Conservation (phyloP, 495 filamentous ascomycete species). For the Jackrogersella multiformis region DNA sequence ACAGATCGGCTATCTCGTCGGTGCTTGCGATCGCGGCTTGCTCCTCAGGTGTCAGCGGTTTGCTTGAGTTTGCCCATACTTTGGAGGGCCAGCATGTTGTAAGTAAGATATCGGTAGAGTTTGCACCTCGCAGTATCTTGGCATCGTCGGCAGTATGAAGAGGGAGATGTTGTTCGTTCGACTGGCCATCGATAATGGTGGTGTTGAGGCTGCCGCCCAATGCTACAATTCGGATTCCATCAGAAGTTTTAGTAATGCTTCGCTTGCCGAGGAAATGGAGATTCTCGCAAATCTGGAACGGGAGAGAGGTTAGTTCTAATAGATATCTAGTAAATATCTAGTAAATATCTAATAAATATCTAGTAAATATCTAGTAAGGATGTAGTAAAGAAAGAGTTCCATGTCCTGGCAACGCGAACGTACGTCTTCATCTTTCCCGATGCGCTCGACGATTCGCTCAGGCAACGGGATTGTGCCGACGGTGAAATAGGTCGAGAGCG, state of each 20-base stretch:
- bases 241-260: slow-evolving; percentile 84
- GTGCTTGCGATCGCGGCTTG: slow-evolving; percentile 50
- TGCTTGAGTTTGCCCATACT: slow-evolving; percentile 64
- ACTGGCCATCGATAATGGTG: slow-evolving; percentile 58
- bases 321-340: too few relatives aligned
- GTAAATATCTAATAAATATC: too few relatives aligned
- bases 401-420: too few relatives aligned
- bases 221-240: slow-evolving; percentile 84
- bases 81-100: slow-evolving; percentile 85
- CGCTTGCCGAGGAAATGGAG: slow-evolving; percentile 88
- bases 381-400: too few relatives aligned
- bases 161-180: slow-evolving; percentile 71
- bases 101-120: slow-evolving; percentile 82
- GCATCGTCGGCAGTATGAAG: slow-evolving; percentile 81
- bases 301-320: not conserved
- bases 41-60: slow-evolving; percentile 60
- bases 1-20: slow-evolving; percentile 75
- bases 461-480: slow-evolving; percentile 77
- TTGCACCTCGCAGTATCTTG: slow-evolving; percentile 73
- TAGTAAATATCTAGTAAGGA: too few relatives aligned
- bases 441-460: slow-evolving; percentile 68
- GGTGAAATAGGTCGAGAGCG: slow-evolving; percentile 87
- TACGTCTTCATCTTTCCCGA: slow-evolving; percentile 75
- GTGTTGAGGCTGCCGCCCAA: slow-evolving; percentile 76
- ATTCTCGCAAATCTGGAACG: slow-evolving; percentile 76